These are phyloP conservation scores for Colletotrichum tanaceti DNA, from an alignment of 2,329 filamentous ascomycete species.

Conservation along the genomic window DNA sequence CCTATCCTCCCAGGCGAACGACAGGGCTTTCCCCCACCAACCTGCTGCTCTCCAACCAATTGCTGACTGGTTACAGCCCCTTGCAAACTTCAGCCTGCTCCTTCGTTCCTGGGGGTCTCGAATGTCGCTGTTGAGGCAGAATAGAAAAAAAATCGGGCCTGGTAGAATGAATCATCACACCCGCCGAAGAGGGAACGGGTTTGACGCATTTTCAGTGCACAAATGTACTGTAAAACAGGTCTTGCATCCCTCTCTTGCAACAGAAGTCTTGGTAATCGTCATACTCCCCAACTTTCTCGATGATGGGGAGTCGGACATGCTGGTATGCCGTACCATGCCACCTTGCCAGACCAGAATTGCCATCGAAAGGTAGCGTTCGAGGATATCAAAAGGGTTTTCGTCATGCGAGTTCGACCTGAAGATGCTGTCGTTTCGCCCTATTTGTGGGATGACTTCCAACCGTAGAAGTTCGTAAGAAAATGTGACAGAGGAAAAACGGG, in stretches of 20 bases:
- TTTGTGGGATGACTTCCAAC: slow-evolving; percentile 31
- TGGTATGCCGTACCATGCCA: not conserved
- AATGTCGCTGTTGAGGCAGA: slow-evolving; percentile 27
- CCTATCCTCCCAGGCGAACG: slow-evolving; percentile 1
- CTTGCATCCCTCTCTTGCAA: slow-evolving; percentile 16
- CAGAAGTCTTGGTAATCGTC: not conserved
- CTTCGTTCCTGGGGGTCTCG: slow-evolving; percentile 13
- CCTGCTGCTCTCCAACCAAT: slow-evolving; percentile 17
- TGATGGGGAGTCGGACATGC: not conserved
- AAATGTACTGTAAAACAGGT: slow-evolving; percentile 31
- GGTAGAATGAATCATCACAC: slow-evolving; percentile 23
- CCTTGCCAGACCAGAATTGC: not conserved
- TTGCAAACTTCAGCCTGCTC: slow-evolving; percentile 25
- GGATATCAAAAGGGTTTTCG: slow-evolving; percentile 38
- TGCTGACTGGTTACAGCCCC: slow-evolving; percentile 28
- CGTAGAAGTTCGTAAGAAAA: slow-evolving; percentile 41
- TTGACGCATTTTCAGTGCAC: slow-evolving; percentile 41
- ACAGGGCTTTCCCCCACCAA: slow-evolving; percentile 4
- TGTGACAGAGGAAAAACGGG: slow-evolving; percentile 40
- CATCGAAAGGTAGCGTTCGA: slow-evolving; percentile 6
- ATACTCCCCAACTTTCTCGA: not conserved
- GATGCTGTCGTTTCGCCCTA: slow-evolving; percentile 28
- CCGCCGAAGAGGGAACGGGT: slow-evolving; percentile 7
- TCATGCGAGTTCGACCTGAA: slow-evolving; percentile 19
- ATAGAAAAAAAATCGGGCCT: slow-evolving; percentile 41